Base-by-base conservation (phyloP, 169 alveolate species). In the Plasmodium coatneyi region DNA sequence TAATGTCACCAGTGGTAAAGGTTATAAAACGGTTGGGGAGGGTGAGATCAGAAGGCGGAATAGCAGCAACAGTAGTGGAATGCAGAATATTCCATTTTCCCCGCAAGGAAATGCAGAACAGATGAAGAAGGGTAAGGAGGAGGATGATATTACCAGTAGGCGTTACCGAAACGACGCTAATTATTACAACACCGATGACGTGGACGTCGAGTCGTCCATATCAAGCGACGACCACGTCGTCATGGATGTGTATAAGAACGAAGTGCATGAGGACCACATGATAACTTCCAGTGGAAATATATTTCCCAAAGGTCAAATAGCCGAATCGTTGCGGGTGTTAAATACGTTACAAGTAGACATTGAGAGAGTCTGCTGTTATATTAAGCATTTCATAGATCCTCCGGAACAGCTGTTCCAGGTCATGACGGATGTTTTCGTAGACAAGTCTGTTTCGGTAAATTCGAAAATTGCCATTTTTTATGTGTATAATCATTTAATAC, bases 401-500 rank as follows among this genome's bases (percentile, higher is more conserved):
- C 95, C 95, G 49, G 95, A 90, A 10, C 79, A 66, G 56, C 32
- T 90, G 74, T 90, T 90, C 74, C 32, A 80, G 49, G 56, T 60
- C 9, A 90, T 90, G 95, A 66, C 10, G n/a, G 76, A 79, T 70
- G 91, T 80, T 25, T 90, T 90, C 72, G 10, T 90, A 5, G 92
- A 90, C 28, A 90, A 25, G 10, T 30, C 71, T 70, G 91, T 90
- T 43, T 16, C 5, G 10, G 39, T 80, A 81, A 90, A 49, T 80
- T 90, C 95, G 0, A 90, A 90, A 80, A 90, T 80, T 36, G 95
- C 95, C 2, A 90, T 80, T n/a, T 90, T 90, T 39, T 90, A 90
- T 90, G 95, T 90, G 28, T 90, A 90, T 80, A 90, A 90, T 90
- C 95, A 90, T 80, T 90, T 90, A 56, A 90, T 90, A 25, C 95